Evolutionary conservation across 352 stramenopile genomes (phyloP), one percentile per base, ranked within the genome.

Genomic region (Pythium coloratum): DNA sequence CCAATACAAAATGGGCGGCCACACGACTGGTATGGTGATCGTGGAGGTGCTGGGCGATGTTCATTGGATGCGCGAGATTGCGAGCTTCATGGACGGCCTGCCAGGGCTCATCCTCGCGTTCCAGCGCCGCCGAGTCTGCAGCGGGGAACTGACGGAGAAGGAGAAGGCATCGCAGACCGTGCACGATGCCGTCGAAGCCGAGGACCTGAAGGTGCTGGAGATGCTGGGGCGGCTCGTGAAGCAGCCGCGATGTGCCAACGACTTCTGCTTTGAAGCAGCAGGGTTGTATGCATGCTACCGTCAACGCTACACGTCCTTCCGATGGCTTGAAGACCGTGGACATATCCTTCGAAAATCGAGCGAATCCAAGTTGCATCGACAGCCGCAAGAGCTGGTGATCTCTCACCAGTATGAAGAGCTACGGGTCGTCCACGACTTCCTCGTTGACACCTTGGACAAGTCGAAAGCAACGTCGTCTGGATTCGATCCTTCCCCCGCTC

Each of bases 21-120:
- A 24, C 20, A 24, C 20, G 20, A 40, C 16, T 0, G 40, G 18
- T 24, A 40, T 24, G 9, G 24, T 34, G 36, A 51, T 62, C 24
- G 56, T 62, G 3, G 9, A 62, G 26, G 49, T 66, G 34, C 49
- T 66, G 5, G 49, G 33, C 2, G 60, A 66, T 18, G 10, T 50
- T 18, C 60, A 66, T 38, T 60, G 60, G 60, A 33, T 66, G 26
- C 51, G 51, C 12, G 36, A 66, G 60, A 66, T 66, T 51, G 28
- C 60, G 33, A 36, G 50, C 24, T 66, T 60, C 60, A 54, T 55
- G 50, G 40, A 59, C 36, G 51, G 38, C 14, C 26, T 66, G 5
- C 60, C 60, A 9, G 51, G 38, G 14, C 60, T 59, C 13, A 20
- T 66, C 47, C 36, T n/a, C 28, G 10, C 20, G 13, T 66, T 60